phyloP scores from a whole-genome alignment of 305 asterid genomes.

The Fraxinus nigra region DNA sequence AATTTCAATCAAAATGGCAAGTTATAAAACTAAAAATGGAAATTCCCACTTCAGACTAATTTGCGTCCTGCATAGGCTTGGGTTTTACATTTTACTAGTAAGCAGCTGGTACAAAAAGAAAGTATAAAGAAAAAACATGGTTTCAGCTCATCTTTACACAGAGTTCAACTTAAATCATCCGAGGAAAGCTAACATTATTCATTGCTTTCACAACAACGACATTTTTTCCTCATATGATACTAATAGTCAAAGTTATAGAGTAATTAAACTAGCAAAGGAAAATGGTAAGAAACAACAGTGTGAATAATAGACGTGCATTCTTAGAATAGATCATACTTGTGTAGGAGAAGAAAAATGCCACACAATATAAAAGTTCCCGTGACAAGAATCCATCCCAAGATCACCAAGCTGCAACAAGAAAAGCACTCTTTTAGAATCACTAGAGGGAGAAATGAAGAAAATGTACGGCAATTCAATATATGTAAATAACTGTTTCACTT shows the following conservation, averaged over 20 bases:
- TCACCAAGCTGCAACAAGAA: slow-evolving; percentile 65
- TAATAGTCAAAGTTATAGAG: background rate
- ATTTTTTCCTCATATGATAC: background rate
- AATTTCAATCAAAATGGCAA: background rate
- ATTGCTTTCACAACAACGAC: background rate
- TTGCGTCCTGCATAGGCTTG: background rate
- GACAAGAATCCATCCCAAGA: slow-evolving; percentile 83
- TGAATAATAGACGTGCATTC: background rate
- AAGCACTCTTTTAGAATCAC: slow-evolving; percentile 5
- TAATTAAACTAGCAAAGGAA: background rate
- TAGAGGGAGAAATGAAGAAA: background rate
- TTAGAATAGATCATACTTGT: slow-evolving; percentile 56
- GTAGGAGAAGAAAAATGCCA: slow-evolving; percentile 81
- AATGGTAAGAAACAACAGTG: background rate
- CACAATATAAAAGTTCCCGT: slow-evolving; percentile 75
- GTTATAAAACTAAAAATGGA: background rate
- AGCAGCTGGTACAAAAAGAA: background rate
- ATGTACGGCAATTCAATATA: background rate
- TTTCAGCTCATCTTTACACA: background rate
- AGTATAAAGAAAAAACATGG: background rate
- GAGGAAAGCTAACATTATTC: background rate
- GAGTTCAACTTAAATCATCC: background rate
- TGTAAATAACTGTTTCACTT: slow-evolving; percentile 36
- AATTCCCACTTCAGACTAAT: background rate
- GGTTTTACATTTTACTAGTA: background rate